Conservation (phyloP, 495 filamentous ascomycete species). For the Penicillium cinerascens region DNA sequence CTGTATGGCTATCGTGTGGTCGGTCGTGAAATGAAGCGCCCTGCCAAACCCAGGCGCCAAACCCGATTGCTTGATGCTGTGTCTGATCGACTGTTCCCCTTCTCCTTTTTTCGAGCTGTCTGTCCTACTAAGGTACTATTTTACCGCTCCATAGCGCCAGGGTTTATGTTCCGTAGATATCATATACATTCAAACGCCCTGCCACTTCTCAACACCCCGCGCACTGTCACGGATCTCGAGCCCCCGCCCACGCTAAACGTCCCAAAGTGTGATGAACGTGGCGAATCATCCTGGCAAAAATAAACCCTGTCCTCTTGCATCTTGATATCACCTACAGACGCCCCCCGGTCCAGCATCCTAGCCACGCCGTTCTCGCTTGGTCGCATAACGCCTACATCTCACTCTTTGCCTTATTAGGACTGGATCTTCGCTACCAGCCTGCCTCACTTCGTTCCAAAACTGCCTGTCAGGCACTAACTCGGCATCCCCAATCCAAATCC, state of each 20-base stretch:
- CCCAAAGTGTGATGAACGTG: constrained; percentile 29
- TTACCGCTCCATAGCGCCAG: constrained; percentile 13
- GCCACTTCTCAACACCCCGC: constrained; percentile 14
- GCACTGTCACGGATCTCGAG: constrained; percentile 26
- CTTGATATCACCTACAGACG: constrained; percentile 10
- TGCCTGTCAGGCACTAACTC: constrained; percentile 17
- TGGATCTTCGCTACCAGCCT: constrained; percentile 18
- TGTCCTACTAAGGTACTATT: constrained; percentile 3
- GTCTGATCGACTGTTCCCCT: constrained; percentile 31
- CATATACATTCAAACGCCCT: constrained; percentile 9
- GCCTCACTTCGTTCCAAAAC: constrained; percentile 1
- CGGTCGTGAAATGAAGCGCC: constrained; percentile 33
- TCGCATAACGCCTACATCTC: constrained; percentile 19
- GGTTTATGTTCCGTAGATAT: constrained; percentile 17
- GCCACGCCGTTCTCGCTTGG: constrained; percentile 11
- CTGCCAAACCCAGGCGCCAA: constrained; percentile 24
- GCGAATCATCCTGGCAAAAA: constrained; percentile 6
- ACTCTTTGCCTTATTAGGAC: constrained; percentile 17
- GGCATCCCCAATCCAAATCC: constrained; percentile 1
- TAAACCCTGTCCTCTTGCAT: constrained; percentile 9
- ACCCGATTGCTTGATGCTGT: constrained; percentile 34
- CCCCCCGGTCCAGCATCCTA: constrained; percentile 7
- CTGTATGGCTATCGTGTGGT: constrained; percentile 27
- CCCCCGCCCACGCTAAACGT: constrained; percentile 22
- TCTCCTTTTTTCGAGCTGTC: neutral